Conservation (phyloP, 768 basidiomycete species). For the Leccinum rimulosum region DNA sequence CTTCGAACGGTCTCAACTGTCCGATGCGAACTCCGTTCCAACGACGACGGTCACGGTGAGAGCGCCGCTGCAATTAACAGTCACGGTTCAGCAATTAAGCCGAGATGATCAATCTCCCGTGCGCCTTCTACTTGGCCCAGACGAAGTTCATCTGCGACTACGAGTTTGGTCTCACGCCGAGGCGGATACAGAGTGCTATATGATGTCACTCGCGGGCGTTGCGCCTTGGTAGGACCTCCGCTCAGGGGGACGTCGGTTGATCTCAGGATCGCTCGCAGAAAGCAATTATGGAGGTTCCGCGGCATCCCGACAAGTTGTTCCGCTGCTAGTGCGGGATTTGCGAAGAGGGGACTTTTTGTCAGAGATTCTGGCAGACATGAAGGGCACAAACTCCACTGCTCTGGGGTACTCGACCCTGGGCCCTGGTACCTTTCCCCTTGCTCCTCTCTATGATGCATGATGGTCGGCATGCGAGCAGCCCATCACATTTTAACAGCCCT, state of each 20-base stretch:
- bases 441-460: neutral
- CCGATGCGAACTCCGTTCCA: constrained; percentile 4
- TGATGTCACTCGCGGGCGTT: constrained; percentile 22
- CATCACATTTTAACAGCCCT: neutral
- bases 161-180: neutral
- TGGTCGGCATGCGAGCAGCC: neutral
- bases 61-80: neutral
- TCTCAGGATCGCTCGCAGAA: neutral
- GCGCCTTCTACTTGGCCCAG: neutral
- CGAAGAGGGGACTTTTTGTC: neutral
- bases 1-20: neutral
- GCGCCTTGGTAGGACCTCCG: neutral
- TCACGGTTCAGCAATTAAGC: neutral
- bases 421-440: neutral
- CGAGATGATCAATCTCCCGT: neutral
- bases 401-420: neutral
- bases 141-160: neutral
- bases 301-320: neutral
- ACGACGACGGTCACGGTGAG: neutral
- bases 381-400: neutral
- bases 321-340: constrained; percentile 2
- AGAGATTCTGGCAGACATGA: neutral
- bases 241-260: neutral
- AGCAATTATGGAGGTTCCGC: neutral
- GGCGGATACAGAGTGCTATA: neutral